Evolutionary conservation across 2,329 filamentous ascomycete species (phyloP).

Genomic region (Raffaelea deltoideospora): DNA sequence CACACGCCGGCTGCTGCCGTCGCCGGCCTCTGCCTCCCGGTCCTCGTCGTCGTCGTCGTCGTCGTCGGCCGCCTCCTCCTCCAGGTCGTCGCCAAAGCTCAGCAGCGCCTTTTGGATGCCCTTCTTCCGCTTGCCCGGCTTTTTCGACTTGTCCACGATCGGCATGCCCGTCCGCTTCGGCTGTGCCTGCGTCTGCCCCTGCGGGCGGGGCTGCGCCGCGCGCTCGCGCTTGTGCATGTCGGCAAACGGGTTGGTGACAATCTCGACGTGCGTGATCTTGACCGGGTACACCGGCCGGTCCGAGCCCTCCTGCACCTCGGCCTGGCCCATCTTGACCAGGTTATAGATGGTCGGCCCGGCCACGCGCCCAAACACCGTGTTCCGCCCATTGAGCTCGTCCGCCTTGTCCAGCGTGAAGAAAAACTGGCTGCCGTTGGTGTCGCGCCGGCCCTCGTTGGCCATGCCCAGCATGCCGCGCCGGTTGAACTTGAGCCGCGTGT

Average conservation of each 20-base stretch:
- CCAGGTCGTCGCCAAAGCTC: constrained; percentile 60
- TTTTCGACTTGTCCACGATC: constrained; percentile 18
- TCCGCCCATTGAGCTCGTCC: constrained; percentile 74
- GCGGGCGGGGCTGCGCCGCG: constrained; percentile 30
- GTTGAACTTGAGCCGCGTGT: constrained; percentile 85
- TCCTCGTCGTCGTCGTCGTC: too few relatives aligned
- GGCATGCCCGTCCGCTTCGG: constrained; percentile 16
- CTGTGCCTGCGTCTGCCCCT: constrained; percentile 25
- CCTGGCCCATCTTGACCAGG: constrained; percentile 81
- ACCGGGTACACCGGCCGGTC: constrained; percentile 79
- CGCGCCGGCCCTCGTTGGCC: constrained; percentile 67
- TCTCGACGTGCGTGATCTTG: constrained; percentile 58
- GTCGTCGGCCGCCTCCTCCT: constrained; percentile 16
- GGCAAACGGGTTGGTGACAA: constrained; percentile 68
- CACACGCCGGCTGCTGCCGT: too few relatives aligned
- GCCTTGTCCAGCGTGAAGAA: constrained; percentile 84
- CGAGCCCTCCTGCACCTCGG: constrained; percentile 60
- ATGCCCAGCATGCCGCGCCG: constrained; percentile 83
- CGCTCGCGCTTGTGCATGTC: constrained; percentile 60
- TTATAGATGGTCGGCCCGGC: constrained; percentile 95
- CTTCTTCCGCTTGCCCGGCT: constrained; percentile 55
- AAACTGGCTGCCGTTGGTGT: constrained; percentile 91
- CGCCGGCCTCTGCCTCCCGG: too few relatives aligned
- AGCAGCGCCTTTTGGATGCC: constrained; percentile 49
- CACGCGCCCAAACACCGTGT: constrained; percentile 85